Evolutionary conservation across 371 early-diverging fungal species (phyloP).

Genomic region (Scutellospora calospora): DNA sequence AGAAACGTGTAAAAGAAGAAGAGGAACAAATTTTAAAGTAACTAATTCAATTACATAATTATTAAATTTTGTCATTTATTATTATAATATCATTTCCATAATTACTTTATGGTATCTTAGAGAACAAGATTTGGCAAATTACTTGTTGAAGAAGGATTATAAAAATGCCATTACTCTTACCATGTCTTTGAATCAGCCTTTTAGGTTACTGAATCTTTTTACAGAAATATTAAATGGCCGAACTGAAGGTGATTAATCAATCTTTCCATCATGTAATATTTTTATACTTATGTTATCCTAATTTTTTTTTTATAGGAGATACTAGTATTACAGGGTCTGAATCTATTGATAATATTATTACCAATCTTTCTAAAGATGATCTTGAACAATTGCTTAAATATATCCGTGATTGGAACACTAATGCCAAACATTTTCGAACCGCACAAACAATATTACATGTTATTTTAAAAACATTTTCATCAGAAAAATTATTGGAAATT

Average conservation of each 20-base stretch:
- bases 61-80: background rate
- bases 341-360: conserved; percentile 72
- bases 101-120: conserved; percentile 54
- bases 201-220: conserved; percentile 79
- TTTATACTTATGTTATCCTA: background rate
- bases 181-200: conserved; percentile 89
- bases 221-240: conserved; percentile 67
- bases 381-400: conserved; percentile 83
- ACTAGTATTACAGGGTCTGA: conserved; percentile 68
- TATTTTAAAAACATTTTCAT: conserved; percentile 70
- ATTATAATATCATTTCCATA: background rate
- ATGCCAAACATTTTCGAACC: conserved; percentile 76
- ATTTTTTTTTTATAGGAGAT: conserved; percentile 33
- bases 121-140: conserved; percentile 92
- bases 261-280: background rate
- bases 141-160: conserved; percentile 87
- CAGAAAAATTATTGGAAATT: conserved; percentile 74
- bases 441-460: conserved; percentile 88
- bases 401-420: conserved; percentile 96
- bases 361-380: conserved; percentile 63
- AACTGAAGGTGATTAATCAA: conserved; percentile 55
- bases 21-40: conserved; percentile 74
- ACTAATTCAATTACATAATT: conserved; percentile 27
- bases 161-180: conserved; percentile 92
- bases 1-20: conserved; percentile 69